Evolutionary conservation across 352 stramenopile species (phyloP), one percentile per base, ranked within the genome.

Genomic region (Globisporangium cederbergense): DNA sequence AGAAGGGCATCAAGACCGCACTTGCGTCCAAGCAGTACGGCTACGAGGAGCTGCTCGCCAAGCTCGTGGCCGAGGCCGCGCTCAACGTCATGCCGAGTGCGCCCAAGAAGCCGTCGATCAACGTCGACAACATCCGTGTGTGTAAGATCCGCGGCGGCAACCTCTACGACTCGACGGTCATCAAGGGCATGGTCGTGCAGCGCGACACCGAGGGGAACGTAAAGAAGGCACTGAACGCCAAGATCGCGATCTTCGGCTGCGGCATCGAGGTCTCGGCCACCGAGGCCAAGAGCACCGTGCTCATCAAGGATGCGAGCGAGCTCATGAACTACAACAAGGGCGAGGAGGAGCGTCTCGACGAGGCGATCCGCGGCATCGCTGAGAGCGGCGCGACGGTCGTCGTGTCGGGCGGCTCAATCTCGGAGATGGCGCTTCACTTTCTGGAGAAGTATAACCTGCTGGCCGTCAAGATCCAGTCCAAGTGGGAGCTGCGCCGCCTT

Each of bases 321-420:
- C 89, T 99, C 66, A 98, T 98, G 83, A 98, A 97, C 79, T 99
- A 99, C 93, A 99, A 99, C 88, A 98, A 98, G 83, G 95, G 91
- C 32, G 98, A 99, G 79, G 98, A 99, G 81, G 91, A 94, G 64
- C 95, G 96, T 73, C 93, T 99, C 71, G 97, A 99, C 66, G 96
- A 99, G 77, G 96, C 98, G 36, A 96, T 99, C 62, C 96, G 96
- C 66, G 87, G 78, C 49, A 99, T 99, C 74, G 95, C 95, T 36
- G 92, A 99, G 58, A 95, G 91, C 4, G 98, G 97, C 45, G 89
- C 96, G 36, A 97, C 97, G 65, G 96, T 99, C 25, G 88, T 99
- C 58, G 96, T 99, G 47, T 96, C 89, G 18, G 96, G 97, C 50
- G 98, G 97, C 34, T 98, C 88, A 61, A 97, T 99, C 66, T 97